These are phyloP conservation scores for Juglanconis sp. DNA, from an alignment of 2,329 filamentous ascomycete genomes.

Conservation along the genomic window DNA sequence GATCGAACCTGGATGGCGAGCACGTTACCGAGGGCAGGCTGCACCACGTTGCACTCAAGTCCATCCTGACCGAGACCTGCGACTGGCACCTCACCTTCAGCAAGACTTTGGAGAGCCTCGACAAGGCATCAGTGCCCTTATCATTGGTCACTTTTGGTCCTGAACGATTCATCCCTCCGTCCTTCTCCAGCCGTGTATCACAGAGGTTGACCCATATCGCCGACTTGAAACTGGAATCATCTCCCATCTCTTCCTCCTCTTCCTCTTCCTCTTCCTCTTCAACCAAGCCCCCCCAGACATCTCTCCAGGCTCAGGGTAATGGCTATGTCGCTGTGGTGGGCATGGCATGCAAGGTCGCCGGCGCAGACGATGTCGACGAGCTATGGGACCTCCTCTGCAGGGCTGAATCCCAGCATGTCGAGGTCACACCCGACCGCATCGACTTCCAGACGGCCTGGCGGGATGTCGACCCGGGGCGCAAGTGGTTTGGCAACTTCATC, in stretches of 20 bases:
- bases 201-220: too few relatives aligned
- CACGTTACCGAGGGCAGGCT: background rate
- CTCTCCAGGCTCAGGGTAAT: background rate
- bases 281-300: too few relatives aligned
- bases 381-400: slow-evolving; percentile 20
- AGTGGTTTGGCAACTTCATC: slow-evolving; percentile 25
- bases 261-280: too few relatives aligned
- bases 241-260: too few relatives aligned
- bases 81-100: too few relatives aligned
- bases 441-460: slow-evolving; percentile 13
- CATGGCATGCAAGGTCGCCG: slow-evolving; percentile 32
- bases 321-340: slow-evolving; percentile 35
- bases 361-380: slow-evolving; percentile 19
- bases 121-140: too few relatives aligned
- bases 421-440: slow-evolving; percentile 3
- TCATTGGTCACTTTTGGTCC: too few relatives aligned
- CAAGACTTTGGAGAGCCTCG: too few relatives aligned
- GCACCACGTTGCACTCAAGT: background rate
- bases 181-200: too few relatives aligned
- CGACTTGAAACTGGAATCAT: too few relatives aligned
- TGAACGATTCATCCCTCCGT: too few relatives aligned
- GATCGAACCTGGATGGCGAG: background rate
- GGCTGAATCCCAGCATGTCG: slow-evolving; percentile 9
- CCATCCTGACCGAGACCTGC: too few relatives aligned
- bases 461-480: background rate